Conservation (phyloP, 73 alveolate genomes). For the Durusdinium trenchii region DNA sequence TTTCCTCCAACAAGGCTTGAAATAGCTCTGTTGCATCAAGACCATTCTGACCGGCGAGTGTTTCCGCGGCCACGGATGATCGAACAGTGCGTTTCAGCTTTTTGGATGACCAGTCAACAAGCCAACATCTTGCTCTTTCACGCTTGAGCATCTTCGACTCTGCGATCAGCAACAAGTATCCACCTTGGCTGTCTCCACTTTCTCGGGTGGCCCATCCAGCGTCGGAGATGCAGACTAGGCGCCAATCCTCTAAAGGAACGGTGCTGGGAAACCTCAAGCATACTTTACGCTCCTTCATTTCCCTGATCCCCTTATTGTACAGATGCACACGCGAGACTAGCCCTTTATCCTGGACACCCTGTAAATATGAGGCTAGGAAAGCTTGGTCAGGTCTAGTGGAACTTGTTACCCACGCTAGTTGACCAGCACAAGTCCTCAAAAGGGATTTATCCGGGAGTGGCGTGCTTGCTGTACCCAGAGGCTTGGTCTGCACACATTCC, state of each 20-base stretch:
- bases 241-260: not conserved
- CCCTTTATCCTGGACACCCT: slow-evolving; percentile 48
- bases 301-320: slow-evolving; percentile 7
- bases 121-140: slow-evolving; percentile 8
- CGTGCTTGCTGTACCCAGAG: not conserved
- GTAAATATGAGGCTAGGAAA: slow-evolving; percentile 18
- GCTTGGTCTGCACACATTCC: not conserved
- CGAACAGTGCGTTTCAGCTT: slow-evolving; percentile 8
- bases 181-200: slow-evolving; percentile 61
- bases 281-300: not conserved
- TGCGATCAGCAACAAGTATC: not conserved
- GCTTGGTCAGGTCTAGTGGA: slow-evolving; percentile 56
- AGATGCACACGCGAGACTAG: not conserved
- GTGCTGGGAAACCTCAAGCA: slow-evolving; percentile 6
- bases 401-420: slow-evolving; percentile 66
- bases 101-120: slow-evolving; percentile 38
- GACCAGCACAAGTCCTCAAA: slow-evolving; percentile 26
- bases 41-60: slow-evolving; percentile 46
- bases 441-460: not conserved
- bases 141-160: not conserved
- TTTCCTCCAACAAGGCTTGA: slow-evolving; percentile 7
- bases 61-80: slow-evolving; percentile 45
- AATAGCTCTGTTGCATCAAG: slow-evolving; percentile 3
- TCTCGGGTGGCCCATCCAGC: slow-evolving; percentile 80
- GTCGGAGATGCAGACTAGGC: not conserved